Base-by-base conservation (phyloP, 805 yeast species). In the Scheffersomyces amazonensis region DNA sequence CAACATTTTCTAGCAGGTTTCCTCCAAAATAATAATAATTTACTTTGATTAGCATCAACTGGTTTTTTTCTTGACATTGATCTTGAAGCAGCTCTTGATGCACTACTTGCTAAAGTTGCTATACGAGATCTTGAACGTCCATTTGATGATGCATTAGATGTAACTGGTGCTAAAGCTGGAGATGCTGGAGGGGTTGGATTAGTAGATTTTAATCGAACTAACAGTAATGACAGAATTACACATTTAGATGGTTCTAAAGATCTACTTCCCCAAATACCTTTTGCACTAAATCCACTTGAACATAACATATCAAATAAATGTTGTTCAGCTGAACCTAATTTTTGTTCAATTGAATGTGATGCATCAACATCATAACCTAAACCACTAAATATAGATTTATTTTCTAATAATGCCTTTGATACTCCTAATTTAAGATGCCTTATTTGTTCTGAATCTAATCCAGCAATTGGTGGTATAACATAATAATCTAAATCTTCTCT, bases 1-100 rank as follows among this genome's bases (percentile, higher is more conserved):
- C 99, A 93, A 66, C 99, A 93, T 58, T 93, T 93, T 55, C 98
- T 76, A 2, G 99, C 99, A 1, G 99, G 99, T 57, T 93, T 93
- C 46, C 96, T 76, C 98, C 99, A 93, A 56, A 93, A 93, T 36
- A 93, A 66, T 25, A 93, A 69, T 36, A 93, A 72, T 60, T 93
- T 93, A 4, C 69, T 64, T 32, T 65, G 69, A 48, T 58, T 66
- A 17, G 49, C 61, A 55, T 71, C 78, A 8, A 39, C 33, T 56
- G 41, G 61, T 51, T 48, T 64, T 48, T 44, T 53, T 54, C 54
- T 61, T 4, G 83, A 77, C 23, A 78, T 67, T 1, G 87, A 80
- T 37, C 81, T 62, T 5, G 82, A 69, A 2, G 78, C 78, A 1
- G 78, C 79, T 39, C 82, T 65, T 2, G 77, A 72, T 32, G 74